Base-by-base conservation (phyloP, 2,329 filamentous ascomycete genomes). In the Mycosphaerella sp. region DNA sequence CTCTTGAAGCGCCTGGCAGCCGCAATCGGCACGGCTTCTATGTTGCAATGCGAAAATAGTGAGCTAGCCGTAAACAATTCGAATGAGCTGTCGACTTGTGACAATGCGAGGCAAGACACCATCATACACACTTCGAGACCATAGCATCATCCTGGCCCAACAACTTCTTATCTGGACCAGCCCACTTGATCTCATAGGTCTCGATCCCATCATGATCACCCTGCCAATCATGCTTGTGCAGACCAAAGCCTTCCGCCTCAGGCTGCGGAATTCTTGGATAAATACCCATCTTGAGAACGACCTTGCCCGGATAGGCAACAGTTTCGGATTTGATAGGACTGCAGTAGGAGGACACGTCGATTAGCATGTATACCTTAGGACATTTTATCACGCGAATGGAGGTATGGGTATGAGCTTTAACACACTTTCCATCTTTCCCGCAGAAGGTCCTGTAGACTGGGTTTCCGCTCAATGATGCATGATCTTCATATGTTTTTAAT, bases 251-350 rank as follows among this genome's bases (percentile, higher is more conserved):
- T 60, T 76, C 74, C 41, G 64, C 65, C 52, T 75, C 73, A 0
- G 74, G 74, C 50, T 67, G 61, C 4, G 74, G 73, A 18, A 76
- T 75, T 3, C 71, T 62, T 4, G 72, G 72, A 54, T 75, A 75
- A 37, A 78, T 73, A 10, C 75, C 76, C 67, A 77, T 70, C 60
- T 78, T 78, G 41, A 78, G 44, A 12, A 78, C 65, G 0, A 73
- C 66, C 55, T 73, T 74, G n/a, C 68, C 67, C 4, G 70, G 66
- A 37, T 67, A 68, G 0, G 66, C 42, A 14, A 66, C 64, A 0
- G 73, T 70, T 27, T 73, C 65, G 14, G 71, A 75, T 62, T 71
- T 72, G 45, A 79, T 72, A 0, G 75, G 74, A 54, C 74, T 77
- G 50, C 14, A 13, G 28, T 32, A 25, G 36, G 42, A 41, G 10